phyloP scores from a whole-genome alignment of 1,284 basidiomycete genomes.

The Hymenochaete sp. region DNA sequence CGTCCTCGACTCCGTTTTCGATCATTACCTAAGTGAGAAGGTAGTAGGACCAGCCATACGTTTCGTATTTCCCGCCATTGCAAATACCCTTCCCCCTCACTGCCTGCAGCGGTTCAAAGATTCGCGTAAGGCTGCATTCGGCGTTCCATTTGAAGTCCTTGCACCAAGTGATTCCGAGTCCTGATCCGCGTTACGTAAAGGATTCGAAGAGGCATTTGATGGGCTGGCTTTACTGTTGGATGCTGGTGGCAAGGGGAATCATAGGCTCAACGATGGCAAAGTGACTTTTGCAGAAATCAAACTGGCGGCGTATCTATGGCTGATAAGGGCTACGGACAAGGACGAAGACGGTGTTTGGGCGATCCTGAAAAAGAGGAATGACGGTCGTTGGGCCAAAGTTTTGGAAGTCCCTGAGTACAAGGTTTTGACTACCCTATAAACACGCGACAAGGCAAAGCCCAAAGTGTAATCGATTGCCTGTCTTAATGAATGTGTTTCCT shows the following conservation, averaged over 20 bases:
- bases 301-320: too few species aligned
- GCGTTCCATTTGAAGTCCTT: constrained; percentile 11
- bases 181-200: constrained; percentile 10
- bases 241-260: constrained; percentile 9
- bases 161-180: constrained; percentile 7
- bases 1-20: constrained; percentile 23
- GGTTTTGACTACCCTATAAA: too few species aligned
- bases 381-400: constrained; percentile 11
- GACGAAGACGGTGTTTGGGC: constrained; percentile 2
- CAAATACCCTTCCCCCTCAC: not conserved
- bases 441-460: too few species aligned
- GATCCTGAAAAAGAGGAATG: constrained; percentile 6
- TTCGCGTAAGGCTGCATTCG: constrained; percentile 2
- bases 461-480: too few species aligned
- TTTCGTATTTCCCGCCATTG: not conserved
- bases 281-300: constrained; percentile 2
- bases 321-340: too few species aligned
- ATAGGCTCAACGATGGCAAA: not conserved
- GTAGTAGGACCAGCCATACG: constrained; percentile 12
- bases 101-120: not conserved
- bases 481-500: too few species aligned
- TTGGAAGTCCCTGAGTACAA: constrained; percentile 6
- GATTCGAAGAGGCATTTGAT: constrained; percentile 11
- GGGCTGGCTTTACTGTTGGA: constrained; percentile 13
- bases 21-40: constrained; percentile 19